Evolutionary conservation across 441 rosid species (phyloP).

Genomic region (Euphorbia schlechtendalii): DNA sequence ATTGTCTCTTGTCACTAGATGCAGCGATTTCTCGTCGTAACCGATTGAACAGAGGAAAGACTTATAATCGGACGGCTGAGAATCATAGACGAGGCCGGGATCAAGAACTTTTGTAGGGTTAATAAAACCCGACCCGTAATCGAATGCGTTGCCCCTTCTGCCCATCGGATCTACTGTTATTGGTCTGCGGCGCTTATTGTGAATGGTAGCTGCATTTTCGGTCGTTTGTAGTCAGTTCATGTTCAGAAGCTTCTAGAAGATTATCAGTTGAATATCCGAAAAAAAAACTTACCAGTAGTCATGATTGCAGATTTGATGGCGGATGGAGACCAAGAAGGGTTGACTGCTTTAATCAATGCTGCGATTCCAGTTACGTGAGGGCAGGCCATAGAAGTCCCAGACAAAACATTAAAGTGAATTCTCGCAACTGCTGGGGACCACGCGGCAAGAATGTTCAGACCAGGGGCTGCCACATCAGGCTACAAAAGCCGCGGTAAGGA

Average conservation of each 20-base stretch:
- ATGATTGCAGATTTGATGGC: slow-evolving; percentile 86
- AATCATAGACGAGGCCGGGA: slow-evolving; percentile 65
- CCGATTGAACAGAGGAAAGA: slow-evolving; percentile 57
- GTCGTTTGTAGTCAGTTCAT: slow-evolving; percentile 8
- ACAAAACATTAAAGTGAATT: no score
- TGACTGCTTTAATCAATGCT: no score
- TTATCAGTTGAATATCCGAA: neutral
- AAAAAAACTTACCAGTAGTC: slow-evolving; percentile 39
- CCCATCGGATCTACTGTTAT: slow-evolving; percentile 42
- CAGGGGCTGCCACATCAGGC: no score
- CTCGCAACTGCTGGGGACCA: no score
- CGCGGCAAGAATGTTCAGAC: no score
- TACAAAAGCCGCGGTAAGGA: no score
- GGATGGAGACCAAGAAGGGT: slow-evolving; percentile 59
- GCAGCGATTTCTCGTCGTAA: slow-evolving; percentile 39
- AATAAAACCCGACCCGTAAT: slow-evolving; percentile 56
- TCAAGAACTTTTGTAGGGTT: slow-evolving; percentile 42
- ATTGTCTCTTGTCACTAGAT: slow-evolving; percentile 40
- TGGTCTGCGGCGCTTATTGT: slow-evolving; percentile 26
- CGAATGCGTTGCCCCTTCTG: slow-evolving; percentile 53
- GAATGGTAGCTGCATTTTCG: slow-evolving; percentile 30
- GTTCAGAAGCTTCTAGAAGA: slow-evolving; percentile 1
- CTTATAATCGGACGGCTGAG: slow-evolving; percentile 39
- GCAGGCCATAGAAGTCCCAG: no score
- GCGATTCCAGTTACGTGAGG: no score